Evolutionary conservation across 116 monocot genomes (phyloP).

Genomic region (Cymodocea nodosa): DNA sequence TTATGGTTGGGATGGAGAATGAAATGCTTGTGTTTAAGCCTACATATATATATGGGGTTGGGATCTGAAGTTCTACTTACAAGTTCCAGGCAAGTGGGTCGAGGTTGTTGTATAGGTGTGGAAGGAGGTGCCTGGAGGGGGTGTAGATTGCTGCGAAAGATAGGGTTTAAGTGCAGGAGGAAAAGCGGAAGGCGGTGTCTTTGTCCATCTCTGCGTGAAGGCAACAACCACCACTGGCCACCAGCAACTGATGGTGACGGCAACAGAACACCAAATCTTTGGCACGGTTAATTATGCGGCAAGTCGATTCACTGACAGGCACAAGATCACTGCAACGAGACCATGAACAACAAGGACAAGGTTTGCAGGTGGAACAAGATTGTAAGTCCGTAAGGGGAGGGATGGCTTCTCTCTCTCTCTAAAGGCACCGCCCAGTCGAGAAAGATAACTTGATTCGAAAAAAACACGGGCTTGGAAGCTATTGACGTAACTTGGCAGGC

Average conservation of each 20-base stretch:
- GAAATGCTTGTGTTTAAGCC: no score
- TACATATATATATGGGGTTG: no score
- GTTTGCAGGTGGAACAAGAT: no score
- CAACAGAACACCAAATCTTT: neutral
- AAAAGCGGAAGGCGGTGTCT: conserved; percentile 32
- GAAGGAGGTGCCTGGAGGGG: neutral
- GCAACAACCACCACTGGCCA: conserved; percentile 53
- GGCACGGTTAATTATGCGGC: neutral
- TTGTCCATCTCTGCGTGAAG: conserved; percentile 13
- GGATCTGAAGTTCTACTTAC: no score
- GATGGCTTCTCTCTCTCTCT: neutral
- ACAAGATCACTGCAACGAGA: neutral
- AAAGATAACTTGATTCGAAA: no score
- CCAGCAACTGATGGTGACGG: conserved; percentile 34
- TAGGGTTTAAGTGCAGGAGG: conserved; percentile 14
- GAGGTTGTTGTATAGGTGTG: no score
- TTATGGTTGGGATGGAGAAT: no score
- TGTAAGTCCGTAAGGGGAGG: neutral
- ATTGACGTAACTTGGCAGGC: no score
- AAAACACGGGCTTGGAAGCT: no score
- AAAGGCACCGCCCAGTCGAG: no score
- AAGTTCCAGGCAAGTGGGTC: no score
- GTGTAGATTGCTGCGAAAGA: conserved; percentile 14
- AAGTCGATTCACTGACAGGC: neutral
- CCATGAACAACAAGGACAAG: neutral